Percentiles rank a stretch among this genome's conserved stretches.
phyloP scores from a whole-genome alignment of 805 yeast species.

The Ogataea zsoltii region DNA sequence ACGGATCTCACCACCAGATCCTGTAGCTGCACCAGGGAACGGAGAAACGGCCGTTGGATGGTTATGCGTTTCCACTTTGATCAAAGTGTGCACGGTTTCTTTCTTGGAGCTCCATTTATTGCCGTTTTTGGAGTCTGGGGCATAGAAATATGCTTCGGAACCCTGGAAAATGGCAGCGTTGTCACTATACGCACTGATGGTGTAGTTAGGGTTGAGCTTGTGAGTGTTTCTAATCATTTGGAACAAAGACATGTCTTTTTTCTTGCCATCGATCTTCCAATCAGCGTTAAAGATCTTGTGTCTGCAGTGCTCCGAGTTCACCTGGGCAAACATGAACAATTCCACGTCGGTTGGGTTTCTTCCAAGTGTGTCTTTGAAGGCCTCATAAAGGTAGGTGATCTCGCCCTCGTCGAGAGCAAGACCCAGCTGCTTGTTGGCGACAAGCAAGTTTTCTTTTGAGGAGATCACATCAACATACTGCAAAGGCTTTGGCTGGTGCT shows the following conservation, averaged over 20 bases:
- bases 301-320: conserved; percentile 98
- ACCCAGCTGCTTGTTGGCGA: conserved; percentile 83
- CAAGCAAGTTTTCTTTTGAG: conserved; percentile 56
- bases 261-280: conserved; percentile 89
- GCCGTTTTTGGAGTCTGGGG: conserved; percentile 68
- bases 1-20: conserved; percentile 99
- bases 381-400: conserved; percentile 79
- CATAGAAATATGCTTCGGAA: conserved; percentile 68
- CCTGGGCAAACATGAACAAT: conserved; percentile 98
- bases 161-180: conserved; percentile 96
- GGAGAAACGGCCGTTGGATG: conserved; percentile 99
- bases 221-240: conserved; percentile 97
- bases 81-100: conserved; percentile 84
- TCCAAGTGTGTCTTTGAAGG: conserved; percentile 72
- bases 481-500: conserved; percentile 80
- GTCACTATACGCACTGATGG: conserved; percentile 93
- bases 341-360: conserved; percentile 98
- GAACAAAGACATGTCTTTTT: conserved; percentile 75
- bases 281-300: conserved; percentile 98
- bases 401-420: conserved; percentile 95
- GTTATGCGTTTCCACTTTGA: conserved; percentile 97
- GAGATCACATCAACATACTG: conserved; percentile 67
- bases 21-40: conserved; percentile 99
- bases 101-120: conserved; percentile 71
- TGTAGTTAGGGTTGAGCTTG: conserved; percentile 71